Percentiles rank a stretch among this genome's conserved stretches.
Conservation (phyloP, 352 stramenopile genomes). For the Aphanomyces stellatus region DNA sequence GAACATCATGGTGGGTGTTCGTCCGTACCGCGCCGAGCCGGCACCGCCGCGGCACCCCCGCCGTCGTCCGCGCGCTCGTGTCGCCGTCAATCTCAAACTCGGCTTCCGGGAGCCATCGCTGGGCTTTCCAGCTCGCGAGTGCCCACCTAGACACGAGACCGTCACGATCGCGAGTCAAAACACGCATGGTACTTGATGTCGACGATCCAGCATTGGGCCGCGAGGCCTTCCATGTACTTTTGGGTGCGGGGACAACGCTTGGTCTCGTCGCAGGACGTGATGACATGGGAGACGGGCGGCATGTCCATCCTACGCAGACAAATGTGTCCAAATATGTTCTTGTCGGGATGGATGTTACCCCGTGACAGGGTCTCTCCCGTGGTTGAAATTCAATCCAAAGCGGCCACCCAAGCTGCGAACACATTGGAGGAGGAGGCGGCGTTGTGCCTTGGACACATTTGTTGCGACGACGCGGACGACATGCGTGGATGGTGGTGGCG, state of each 20-base stretch:
- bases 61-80: slow-evolving; percentile 54
- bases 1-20: slow-evolving; percentile 2
- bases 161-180: neutral
- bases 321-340: slow-evolving; percentile 20
- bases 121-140: slow-evolving; percentile 44
- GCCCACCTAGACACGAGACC: slow-evolving; percentile 33
- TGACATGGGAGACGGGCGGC: slow-evolving; percentile 38
- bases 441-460: neutral
- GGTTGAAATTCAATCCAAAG: slow-evolving; percentile 63
- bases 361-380: slow-evolving; percentile 38
- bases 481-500: neutral
- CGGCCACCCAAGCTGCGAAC: slow-evolving; percentile 29
- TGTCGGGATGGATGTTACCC: slow-evolving; percentile 7
- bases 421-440: neutral
- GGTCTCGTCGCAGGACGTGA: slow-evolving; percentile 15
- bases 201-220: slow-evolving; percentile 62
- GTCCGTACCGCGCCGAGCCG: slow-evolving; percentile 40
- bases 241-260: slow-evolving; percentile 69
- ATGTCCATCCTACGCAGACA: slow-evolving; percentile 63
- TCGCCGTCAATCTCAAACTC: slow-evolving; percentile 71
- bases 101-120: slow-evolving; percentile 58
- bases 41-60: slow-evolving; percentile 59
- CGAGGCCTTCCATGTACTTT: slow-evolving; percentile 81
- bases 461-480: slow-evolving; percentile 15
- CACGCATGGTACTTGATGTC: slow-evolving; percentile 32